Conservation (phyloP, 345 rosid genomes). For the Eucalyptus globulus region DNA sequence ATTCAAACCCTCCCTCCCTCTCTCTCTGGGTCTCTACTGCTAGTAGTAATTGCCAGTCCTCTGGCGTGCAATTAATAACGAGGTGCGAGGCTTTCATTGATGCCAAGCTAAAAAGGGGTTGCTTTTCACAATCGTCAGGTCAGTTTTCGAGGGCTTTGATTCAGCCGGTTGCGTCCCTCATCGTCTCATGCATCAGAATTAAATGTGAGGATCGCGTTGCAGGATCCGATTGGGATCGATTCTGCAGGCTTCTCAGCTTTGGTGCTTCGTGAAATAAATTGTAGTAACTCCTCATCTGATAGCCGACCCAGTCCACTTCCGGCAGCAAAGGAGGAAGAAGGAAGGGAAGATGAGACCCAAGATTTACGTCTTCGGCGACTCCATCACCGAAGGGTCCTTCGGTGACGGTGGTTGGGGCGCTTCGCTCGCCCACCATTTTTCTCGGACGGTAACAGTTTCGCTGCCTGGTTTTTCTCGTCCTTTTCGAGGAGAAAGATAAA, state of each 20-base stretch:
- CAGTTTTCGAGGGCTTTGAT: not conserved
- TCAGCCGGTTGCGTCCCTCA: not conserved
- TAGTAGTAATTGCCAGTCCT: not conserved
- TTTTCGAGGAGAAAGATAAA: not conserved
- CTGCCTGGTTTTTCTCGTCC: not conserved
- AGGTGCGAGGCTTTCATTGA: not conserved
- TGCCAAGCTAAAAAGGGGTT: not conserved
- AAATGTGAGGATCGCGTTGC: not conserved
- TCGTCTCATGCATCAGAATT: not conserved
- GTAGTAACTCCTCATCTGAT: not conserved
- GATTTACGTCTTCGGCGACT: constrained; percentile 81
- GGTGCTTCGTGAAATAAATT: not conserved
- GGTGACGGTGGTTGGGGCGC: constrained; percentile 77
- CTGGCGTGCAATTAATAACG: not conserved
- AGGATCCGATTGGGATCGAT: not conserved
- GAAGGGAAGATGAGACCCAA: constrained; percentile 38
- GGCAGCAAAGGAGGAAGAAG: not conserved
- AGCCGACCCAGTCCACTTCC: not conserved
- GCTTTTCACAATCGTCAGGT: not conserved
- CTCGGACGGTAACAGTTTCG: constrained; percentile 46
- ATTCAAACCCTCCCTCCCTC: not conserved
- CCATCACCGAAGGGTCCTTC: constrained; percentile 80
- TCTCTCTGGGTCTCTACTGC: not conserved
- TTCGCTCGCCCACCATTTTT: constrained; percentile 61
- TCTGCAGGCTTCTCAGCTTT: not conserved